Evolutionary conservation across 2,329 filamentous ascomycete genomes (phyloP), one percentile per base, ranked within the genome.

Genomic region (Cladosporium austrohemisphaericum): DNA sequence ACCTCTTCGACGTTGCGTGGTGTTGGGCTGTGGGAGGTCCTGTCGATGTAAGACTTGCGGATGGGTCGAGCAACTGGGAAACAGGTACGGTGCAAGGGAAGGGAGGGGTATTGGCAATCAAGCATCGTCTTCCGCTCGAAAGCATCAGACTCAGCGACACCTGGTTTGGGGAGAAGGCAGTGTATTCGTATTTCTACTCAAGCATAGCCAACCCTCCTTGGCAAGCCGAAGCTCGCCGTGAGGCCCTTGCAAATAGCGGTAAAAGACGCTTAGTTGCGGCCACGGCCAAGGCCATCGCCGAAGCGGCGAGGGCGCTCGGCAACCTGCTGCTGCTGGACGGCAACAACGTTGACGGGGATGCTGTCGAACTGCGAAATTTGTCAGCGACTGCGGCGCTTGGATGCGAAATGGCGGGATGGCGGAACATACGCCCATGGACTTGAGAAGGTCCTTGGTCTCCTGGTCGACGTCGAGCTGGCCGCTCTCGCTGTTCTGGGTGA

Each of bases 401-500:
- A n/a, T n/a, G n/a, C n/a, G n/a, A n/a, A n/a, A 19, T 10, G 36
- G 46, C 28, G 23, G 25, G 19, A 26, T 44, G 31, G 44, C 31
- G 23, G 55, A 67, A 91, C 91, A 68, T 92, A 96, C 91, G 76
- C 93, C 93, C 68, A 98, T 83, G 81, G 86, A 88, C 88, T 98
- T 98, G 71, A 98, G 83, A 67, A 98, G 81, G 71, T 97, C 93
- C 86, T 96, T 97, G 74, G 93, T 98, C 80, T 98, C 93, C 74
- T 82, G 76, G 73, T 98, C 93, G 70, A 95, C 87, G 67, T 97
- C 92, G 67, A 98, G 83, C 76, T 91, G 85, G 69, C 93, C 93
- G 71, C 78, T 86, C 80, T 97, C 93, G 73, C 82, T 83, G 79
- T 87, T 89, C 82, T 95, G 89, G 70, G 86, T 84, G 80, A 96